phyloP scores from a whole-genome alignment of 1,139 yeast genomes.

The Arxiozyma heterogenica region DNA sequence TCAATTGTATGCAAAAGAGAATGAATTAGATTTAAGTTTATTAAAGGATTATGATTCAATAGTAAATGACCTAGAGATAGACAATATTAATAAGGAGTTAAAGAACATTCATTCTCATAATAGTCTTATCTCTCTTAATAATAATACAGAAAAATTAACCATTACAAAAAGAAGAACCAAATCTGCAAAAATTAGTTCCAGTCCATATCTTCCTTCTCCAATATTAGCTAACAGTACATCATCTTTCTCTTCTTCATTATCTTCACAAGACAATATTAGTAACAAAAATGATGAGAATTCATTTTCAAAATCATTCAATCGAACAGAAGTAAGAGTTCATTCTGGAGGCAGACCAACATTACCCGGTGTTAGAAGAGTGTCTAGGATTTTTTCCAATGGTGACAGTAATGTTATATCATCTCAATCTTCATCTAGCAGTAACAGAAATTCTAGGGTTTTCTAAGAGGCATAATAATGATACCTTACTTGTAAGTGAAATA shows the following conservation, averaged over 20 bases:
- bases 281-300: background rate
- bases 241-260: background rate
- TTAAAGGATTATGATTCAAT: background rate
- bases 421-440: background rate
- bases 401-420: background rate
- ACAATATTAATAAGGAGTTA: background rate
- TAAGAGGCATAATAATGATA: background rate
- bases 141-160: background rate
- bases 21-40: background rate
- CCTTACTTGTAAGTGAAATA: background rate
- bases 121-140: background rate
- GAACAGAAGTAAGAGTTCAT: background rate
- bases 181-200: background rate
- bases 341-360: constrained; percentile 1
- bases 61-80: background rate
- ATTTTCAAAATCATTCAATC: background rate
- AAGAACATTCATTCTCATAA: background rate
- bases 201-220: background rate
- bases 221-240: background rate
- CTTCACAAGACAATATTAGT: background rate
- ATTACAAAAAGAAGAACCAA: background rate
- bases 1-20: constrained; percentile 2
- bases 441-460: background rate
- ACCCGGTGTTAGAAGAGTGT: constrained; percentile 21
- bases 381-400: background rate